Evolutionary conservation across 305 asterid genomes (phyloP).

Genomic region (Rubia balearica): DNA sequence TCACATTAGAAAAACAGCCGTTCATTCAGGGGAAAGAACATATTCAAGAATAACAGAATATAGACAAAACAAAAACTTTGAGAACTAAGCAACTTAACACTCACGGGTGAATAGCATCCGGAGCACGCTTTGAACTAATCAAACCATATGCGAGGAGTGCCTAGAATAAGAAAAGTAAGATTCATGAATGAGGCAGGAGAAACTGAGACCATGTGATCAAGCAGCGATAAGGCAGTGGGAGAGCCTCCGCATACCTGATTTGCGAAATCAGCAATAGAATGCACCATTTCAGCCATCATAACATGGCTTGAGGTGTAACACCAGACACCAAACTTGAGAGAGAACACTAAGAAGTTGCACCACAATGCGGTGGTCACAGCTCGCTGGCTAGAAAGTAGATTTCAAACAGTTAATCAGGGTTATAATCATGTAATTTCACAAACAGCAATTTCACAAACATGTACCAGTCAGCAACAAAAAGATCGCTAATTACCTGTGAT

Average conservation of each 20-base stretch:
- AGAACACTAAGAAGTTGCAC: conserved; percentile 96
- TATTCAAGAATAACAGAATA: not conserved
- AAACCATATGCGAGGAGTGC: conserved; percentile 97
- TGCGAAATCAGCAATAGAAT: conserved; percentile 94
- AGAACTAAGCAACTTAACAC: conserved; percentile 23
- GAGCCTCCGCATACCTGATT: conserved; percentile 55
- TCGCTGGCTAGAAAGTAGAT: conserved; percentile 54
- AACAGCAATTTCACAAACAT: not conserved
- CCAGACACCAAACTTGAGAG: conserved; percentile 98
- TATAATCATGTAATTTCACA: not conserved
- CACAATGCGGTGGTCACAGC: conserved; percentile 95
- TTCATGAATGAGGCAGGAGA: conserved; percentile 15
- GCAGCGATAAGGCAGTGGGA: not conserved
- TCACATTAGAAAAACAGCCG: not conserved
- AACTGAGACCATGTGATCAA: not conserved
- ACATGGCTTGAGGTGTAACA: conserved; percentile 89
- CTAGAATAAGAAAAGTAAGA: conserved; percentile 29
- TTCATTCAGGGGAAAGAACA: not conserved
- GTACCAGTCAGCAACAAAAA: not conserved
- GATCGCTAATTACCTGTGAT: conserved; percentile 60
- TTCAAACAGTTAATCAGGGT: conserved; percentile 14
- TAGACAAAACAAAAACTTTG: not conserved
- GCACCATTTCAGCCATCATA: conserved; percentile 88
- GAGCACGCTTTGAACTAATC: conserved; percentile 93
- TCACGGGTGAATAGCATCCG: conserved; percentile 97